These are phyloP conservation scores for Cutaneotrichosporon mucoides DNA, from an alignment of 1,284 basidiomycete genomes.

Conservation along the genomic window DNA sequence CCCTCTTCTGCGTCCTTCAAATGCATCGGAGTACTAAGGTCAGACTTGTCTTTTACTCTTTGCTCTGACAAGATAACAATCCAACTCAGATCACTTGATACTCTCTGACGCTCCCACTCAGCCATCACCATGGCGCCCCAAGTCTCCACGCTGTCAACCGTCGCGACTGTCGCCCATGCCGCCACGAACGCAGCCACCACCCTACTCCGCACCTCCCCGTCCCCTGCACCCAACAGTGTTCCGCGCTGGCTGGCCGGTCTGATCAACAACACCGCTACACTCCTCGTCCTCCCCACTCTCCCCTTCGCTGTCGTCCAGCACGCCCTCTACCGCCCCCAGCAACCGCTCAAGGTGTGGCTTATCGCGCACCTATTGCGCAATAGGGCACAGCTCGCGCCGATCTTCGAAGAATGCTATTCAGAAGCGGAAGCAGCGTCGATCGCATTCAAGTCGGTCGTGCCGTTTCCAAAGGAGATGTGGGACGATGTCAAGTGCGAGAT, in stretches of 20 bases:
- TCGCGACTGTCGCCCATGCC: not conserved
- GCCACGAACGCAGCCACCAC: not conserved
- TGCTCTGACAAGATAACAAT: too few relatives aligned
- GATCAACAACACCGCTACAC: not conserved
- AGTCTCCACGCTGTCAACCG: not conserved
- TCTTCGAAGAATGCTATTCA: not conserved
- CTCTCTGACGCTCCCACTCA: too few relatives aligned
- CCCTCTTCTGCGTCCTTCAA: too few relatives aligned
- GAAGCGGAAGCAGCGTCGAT: not conserved
- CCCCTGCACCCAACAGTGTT: not conserved
- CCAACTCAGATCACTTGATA: too few relatives aligned
- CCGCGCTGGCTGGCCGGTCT: not conserved
- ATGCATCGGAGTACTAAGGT: too few relatives aligned
- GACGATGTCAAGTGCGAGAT: constrained; percentile 1
- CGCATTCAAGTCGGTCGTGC: not conserved
- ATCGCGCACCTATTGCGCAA: not conserved
- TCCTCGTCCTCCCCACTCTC: not conserved
- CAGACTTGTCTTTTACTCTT: too few relatives aligned
- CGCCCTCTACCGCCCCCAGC: not conserved
- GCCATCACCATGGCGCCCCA: not conserved
- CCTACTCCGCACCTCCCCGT: not conserved
- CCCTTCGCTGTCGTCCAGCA: not conserved
- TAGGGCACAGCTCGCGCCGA: not conserved
- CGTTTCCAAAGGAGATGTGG: not conserved
- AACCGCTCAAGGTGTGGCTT: constrained; percentile 1